Conservation (phyloP, 2,329 filamentous ascomycete species). For the Aureobasidium vineae region DNA sequence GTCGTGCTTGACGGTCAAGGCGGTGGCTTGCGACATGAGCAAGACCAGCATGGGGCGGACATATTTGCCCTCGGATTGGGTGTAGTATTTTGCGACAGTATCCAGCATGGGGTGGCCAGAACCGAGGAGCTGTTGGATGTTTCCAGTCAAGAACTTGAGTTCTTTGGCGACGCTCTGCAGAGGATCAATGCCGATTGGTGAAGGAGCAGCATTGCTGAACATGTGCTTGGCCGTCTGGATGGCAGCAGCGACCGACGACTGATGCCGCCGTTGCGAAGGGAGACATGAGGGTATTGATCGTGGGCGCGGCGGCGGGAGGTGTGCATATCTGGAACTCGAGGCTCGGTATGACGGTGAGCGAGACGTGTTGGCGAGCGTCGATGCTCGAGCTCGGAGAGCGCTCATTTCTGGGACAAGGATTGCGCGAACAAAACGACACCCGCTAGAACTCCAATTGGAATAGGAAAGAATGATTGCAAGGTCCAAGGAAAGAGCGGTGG, state of each 20-base stretch:
- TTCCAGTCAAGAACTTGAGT: slow-evolving; percentile 92
- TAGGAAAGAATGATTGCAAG: neutral
- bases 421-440: slow-evolving; percentile 16
- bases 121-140: slow-evolving; percentile 88
- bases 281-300: slow-evolving; percentile 14
- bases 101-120: slow-evolving; percentile 94
- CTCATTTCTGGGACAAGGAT: slow-evolving; percentile 35
- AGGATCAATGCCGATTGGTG: slow-evolving; percentile 77
- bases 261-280: slow-evolving; percentile 37
- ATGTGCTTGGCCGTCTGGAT: slow-evolving; percentile 67
- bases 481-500: slow-evolving; percentile 19
- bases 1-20: slow-evolving; percentile 67
- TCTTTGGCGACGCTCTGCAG: slow-evolving; percentile 90
- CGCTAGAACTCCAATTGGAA: slow-evolving; percentile 18
- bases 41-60: slow-evolving; percentile 91
- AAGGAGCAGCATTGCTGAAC: slow-evolving; percentile 62
- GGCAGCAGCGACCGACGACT: slow-evolving; percentile 69
- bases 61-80: slow-evolving; percentile 93
- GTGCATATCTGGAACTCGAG: slow-evolving; percentile 13
- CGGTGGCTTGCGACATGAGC: slow-evolving; percentile 91
- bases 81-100: slow-evolving; percentile 97
- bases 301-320: slow-evolving; percentile 27
- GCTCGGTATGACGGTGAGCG: slow-evolving; percentile 6
- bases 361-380: slow-evolving; percentile 37
- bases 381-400: slow-evolving; percentile 36